These are phyloP conservation scores for Plasmodium gallinaceum DNA, from an alignment of 169 alveolate species.

Conservation along the genomic window DNA sequence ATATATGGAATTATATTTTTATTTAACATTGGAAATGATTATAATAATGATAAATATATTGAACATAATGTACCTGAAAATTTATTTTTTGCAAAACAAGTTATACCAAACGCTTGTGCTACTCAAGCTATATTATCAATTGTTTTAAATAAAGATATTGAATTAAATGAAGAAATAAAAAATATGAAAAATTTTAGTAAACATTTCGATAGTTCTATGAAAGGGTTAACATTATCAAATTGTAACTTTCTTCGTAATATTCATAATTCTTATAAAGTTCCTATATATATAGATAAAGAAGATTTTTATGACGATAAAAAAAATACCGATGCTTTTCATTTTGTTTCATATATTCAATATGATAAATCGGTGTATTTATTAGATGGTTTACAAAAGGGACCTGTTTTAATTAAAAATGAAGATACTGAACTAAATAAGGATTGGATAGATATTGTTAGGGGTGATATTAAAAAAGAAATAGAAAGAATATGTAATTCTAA, in stretches of 20 bases:
- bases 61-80: conserved; percentile 76
- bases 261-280: conserved; percentile 87
- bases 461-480: conserved; percentile 45
- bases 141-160: conserved; percentile 83
- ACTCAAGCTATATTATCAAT: conserved; percentile 93
- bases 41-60: conserved; percentile 68
- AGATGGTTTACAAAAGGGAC: conserved; percentile 81
- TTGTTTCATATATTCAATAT: conserved; percentile 91
- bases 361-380: conserved; percentile 77
- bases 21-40: conserved; percentile 86
- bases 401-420: conserved; percentile 21
- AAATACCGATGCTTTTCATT: conserved; percentile 93
- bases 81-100: conserved; percentile 93
- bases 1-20: conserved; percentile 92
- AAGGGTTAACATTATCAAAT: conserved; percentile 91
- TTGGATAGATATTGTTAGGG: conserved; percentile 33
- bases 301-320: conserved; percentile 79
- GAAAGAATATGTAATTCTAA: conserved; percentile 4
- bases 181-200: conserved; percentile 87
- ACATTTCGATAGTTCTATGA: conserved; percentile 87
- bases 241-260: conserved; percentile 87
- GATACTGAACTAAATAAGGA: background rate
- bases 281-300: conserved; percentile 85
- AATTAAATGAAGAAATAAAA: conserved; percentile 82
- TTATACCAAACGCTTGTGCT: conserved; percentile 94